Evolutionary conservation across 352 stramenopile species (phyloP).

Genomic region (Thraustochytrium sp.): DNA sequence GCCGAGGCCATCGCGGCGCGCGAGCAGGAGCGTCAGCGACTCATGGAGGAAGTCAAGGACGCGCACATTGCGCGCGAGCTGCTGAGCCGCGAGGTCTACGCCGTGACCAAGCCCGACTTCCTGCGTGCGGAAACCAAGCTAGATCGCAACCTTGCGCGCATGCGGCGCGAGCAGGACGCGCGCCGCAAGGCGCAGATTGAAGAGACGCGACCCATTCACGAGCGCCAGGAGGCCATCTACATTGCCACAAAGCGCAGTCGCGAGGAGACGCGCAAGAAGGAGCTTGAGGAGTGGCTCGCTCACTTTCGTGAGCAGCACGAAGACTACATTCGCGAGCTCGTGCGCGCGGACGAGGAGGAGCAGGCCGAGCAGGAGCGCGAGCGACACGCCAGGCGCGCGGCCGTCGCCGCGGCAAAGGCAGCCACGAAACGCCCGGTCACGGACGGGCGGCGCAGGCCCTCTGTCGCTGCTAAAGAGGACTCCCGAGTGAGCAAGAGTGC

Average conservation of each 20-base stretch:
- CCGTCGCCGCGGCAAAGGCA: no score
- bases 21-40: background rate
- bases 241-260: background rate
- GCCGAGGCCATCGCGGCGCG: background rate
- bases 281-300: background rate
- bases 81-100: background rate
- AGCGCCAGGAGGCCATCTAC: background rate
- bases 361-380: background rate
- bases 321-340: slow-evolving; percentile 12
- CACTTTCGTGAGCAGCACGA: background rate
- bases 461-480: no score
- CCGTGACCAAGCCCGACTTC: background rate
- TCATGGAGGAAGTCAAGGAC: background rate
- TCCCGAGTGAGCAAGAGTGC: no score
- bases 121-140: background rate
- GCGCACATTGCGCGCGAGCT: background rate
- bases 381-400: background rate
- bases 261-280: background rate
- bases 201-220: background rate
- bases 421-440: no score
- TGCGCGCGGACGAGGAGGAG: background rate
- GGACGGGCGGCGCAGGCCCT: no score
- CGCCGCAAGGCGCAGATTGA: background rate
- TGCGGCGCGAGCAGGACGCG: background rate
- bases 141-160: background rate